These are phyloP conservation scores for Harringtonia lauricola DNA, from an alignment of 2,329 filamentous ascomycete species.

Conservation along the genomic window DNA sequence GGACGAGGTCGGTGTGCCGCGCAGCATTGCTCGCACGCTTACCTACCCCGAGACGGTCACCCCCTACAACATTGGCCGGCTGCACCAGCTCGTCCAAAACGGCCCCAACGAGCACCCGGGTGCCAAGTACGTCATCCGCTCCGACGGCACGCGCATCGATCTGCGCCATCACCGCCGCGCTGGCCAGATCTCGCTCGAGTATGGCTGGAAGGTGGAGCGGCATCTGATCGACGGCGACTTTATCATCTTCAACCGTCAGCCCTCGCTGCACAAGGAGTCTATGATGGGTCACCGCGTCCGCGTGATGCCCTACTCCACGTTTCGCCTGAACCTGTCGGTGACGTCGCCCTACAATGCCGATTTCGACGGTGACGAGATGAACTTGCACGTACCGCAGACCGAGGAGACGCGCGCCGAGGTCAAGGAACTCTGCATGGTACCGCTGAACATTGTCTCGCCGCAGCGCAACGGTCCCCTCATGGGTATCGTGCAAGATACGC, in stretches of 20 bases:
- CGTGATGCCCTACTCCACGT: slow-evolving; percentile 98
- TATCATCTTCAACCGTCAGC: slow-evolving; percentile 99
- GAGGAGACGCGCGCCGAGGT: slow-evolving; percentile 95
- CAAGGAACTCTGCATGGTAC: slow-evolving; percentile 92
- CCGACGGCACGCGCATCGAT: slow-evolving; percentile 89
- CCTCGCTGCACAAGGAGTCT: slow-evolving; percentile 97
- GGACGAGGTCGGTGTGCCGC: slow-evolving; percentile 93
- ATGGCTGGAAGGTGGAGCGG: slow-evolving; percentile 97
- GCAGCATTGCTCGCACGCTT: slow-evolving; percentile 82
- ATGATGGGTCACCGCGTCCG: slow-evolving; percentile 99
- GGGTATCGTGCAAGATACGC: slow-evolving; percentile 98
- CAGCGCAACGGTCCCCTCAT: slow-evolving; percentile 95
- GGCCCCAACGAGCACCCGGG: slow-evolving; percentile 92
- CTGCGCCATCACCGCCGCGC: slow-evolving; percentile 85
- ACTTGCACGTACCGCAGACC: slow-evolving; percentile 95
- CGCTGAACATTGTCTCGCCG: slow-evolving; percentile 94
- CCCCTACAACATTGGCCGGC: slow-evolving; percentile 90
- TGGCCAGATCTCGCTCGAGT: slow-evolving; percentile 76
- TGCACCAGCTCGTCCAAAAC: slow-evolving; percentile 82
- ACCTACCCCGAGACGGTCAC: slow-evolving; percentile 98
- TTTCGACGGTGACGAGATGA: slow-evolving; percentile 99
- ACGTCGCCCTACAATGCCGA: slow-evolving; percentile 99
- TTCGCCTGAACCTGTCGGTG: slow-evolving; percentile 92
- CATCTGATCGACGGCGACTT: slow-evolving; percentile 94
- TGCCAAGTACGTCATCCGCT: slow-evolving; percentile 90